A percentile compares a stretch with the other conserved stretches of the same genome.
Evolutionary conservation across 2,329 filamentous ascomycete species (phyloP).

Genomic region (Colletotrichum sp.): DNA sequence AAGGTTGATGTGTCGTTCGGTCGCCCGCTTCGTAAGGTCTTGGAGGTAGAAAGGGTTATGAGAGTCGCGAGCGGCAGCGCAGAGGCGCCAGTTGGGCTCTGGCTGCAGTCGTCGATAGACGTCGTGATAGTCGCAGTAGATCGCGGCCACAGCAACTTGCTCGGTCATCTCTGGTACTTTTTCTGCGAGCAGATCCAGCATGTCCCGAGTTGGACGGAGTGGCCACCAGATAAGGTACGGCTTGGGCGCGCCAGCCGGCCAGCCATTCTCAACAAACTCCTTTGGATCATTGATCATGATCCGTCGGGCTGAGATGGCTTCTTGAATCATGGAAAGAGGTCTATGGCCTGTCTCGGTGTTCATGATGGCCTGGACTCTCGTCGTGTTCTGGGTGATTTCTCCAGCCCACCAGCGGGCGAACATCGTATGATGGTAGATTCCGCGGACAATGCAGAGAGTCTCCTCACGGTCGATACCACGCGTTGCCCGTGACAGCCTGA

Average conservation of each 20-base stretch:
- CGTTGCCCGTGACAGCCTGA: conserved; percentile 34
- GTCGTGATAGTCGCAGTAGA: not conserved
- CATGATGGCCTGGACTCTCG: not conserved
- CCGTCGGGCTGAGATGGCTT: not conserved
- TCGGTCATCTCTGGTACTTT: not conserved
- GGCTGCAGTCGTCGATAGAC: not conserved
- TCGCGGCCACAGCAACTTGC: not conserved
- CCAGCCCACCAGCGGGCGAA: conserved; percentile 36
- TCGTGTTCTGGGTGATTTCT: not conserved
- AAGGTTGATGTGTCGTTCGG: not conserved
- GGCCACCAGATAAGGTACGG: not conserved
- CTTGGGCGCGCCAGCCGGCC: not conserved
- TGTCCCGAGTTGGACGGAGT: not conserved
- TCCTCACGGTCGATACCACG: conserved; percentile 26
- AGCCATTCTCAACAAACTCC: not conserved
- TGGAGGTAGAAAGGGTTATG: not conserved
- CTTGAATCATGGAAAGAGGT: not conserved
- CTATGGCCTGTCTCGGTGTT: not conserved
- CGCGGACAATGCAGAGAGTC: conserved; percentile 30
- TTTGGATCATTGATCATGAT: not conserved
- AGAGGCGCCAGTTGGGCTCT: not conserved
- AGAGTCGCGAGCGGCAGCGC: not conserved
- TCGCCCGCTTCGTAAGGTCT: not conserved
- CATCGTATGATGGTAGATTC: conserved; percentile 39
- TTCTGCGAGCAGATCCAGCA: accelerated